Conservation (phyloP, 2,329 filamentous ascomycete species). For the Aspergillus cejpii region DNA sequence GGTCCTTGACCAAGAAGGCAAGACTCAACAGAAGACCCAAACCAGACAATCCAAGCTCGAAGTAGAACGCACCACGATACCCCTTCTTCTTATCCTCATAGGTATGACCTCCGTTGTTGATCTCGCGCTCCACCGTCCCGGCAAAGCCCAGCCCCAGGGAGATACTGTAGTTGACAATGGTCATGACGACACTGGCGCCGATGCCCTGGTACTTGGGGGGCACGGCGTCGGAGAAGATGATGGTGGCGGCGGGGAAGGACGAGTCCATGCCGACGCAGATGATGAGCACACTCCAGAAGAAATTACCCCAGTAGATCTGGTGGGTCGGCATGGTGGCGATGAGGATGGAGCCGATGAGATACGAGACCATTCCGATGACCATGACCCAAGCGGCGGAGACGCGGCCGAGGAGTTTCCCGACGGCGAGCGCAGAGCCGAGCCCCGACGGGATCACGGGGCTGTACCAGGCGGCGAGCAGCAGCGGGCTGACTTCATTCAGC, state of each 20-base stretch:
- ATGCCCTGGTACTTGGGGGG: conserved; percentile 10
- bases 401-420: conserved; percentile 12
- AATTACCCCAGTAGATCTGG: conserved; percentile 9
- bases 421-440: conserved; percentile 7
- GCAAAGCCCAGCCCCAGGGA: conserved; percentile 15
- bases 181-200: conserved; percentile 8
- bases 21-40: background rate
- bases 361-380: conserved; percentile 11
- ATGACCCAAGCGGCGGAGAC: conserved; percentile 12
- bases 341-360: conserved; percentile 8
- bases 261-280: conserved; percentile 9
- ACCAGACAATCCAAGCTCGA: conserved; percentile 7
- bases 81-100: conserved; percentile 4
- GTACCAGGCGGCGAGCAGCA: conserved; percentile 8
- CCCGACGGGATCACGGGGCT: conserved; percentile 10
- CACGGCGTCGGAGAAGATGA: conserved; percentile 10
- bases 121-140: conserved; percentile 10
- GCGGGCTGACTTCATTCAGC: background rate
- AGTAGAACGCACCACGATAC: conserved; percentile 10
- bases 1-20: background rate
- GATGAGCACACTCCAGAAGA: conserved; percentile 5
- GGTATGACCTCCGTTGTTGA: conserved; percentile 8
- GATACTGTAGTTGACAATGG: conserved; percentile 13
- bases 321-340: conserved; percentile 7
- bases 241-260: conserved; percentile 13